Evolutionary conservation across 2,329 filamentous ascomycete genomes (phyloP).

Genomic region (Zopfia rhizophila): DNA sequence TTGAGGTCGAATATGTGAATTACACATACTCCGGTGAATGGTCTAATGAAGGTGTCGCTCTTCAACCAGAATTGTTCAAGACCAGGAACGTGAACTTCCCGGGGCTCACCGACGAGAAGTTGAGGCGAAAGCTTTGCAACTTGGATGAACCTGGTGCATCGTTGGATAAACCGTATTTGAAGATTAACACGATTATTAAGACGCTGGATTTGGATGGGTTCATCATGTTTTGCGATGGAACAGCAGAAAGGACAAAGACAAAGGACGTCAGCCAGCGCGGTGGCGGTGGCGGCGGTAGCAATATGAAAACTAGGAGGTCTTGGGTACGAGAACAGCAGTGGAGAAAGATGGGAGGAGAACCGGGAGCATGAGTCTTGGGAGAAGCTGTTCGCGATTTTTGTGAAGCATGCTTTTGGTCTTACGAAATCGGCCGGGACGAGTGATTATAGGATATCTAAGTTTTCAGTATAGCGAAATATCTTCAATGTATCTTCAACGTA

Average conservation of each 20-base stretch:
- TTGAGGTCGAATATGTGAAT: slow-evolving; percentile 37
- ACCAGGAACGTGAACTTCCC: slow-evolving; percentile 32
- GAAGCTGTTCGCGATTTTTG: slow-evolving; percentile 13
- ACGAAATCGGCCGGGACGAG: too few relatives aligned
- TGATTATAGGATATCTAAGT: too few relatives aligned
- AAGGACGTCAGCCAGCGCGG: slow-evolving; percentile 25
- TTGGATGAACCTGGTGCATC: slow-evolving; percentile 26
- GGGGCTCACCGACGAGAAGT: slow-evolving; percentile 26
- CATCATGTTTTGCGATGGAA: slow-evolving; percentile 35
- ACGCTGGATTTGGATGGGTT: slow-evolving; percentile 32
- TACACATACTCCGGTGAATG: slow-evolving; percentile 32
- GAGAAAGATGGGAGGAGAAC: slow-evolving; percentile 19
- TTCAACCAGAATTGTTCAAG: slow-evolving; percentile 21
- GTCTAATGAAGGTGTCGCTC: slow-evolving; percentile 28
- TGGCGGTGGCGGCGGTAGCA: neutral
- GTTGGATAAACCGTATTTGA: slow-evolving; percentile 29
- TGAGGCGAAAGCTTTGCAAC: slow-evolving; percentile 33
- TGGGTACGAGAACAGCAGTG: slow-evolving; percentile 26
- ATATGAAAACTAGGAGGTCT: too few relatives aligned
- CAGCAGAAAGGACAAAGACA: slow-evolving; percentile 27
- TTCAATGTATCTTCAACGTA: too few relatives aligned
- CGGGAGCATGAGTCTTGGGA: slow-evolving; percentile 27
- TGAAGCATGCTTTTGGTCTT: too few relatives aligned
- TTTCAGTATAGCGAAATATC: too few relatives aligned
- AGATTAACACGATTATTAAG: slow-evolving; percentile 36